These are phyloP conservation scores for Mycena vitilis DNA, from an alignment of 768 basidiomycete species.

Conservation along the genomic window DNA sequence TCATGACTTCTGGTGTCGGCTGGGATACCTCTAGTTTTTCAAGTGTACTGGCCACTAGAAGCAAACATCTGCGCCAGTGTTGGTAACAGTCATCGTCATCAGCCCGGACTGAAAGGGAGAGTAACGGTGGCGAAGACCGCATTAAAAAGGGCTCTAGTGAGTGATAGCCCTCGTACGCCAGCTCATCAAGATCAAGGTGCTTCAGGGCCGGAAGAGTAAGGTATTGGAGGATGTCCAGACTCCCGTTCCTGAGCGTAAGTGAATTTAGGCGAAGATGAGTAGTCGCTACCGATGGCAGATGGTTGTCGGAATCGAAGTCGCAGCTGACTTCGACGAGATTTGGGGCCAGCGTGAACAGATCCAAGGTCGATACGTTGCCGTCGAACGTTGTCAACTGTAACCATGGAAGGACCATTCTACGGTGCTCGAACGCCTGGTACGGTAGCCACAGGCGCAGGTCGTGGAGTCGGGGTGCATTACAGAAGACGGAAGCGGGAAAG, in stretches of 20 bases:
- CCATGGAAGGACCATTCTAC: not conserved
- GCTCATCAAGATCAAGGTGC: not conserved
- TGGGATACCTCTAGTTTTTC: not conserved
- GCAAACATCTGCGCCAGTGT: not conserved
- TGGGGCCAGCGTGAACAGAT: not conserved
- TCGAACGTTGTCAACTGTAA: conserved; percentile 16
- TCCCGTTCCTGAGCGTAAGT: not conserved
- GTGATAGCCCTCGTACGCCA: not conserved
- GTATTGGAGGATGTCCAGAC: not conserved
- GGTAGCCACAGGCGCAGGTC: not conserved
- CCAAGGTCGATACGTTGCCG: not conserved
- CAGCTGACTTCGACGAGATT: not conserved
- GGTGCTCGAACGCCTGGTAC: too few relatives aligned
- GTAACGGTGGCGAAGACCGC: conserved; percentile 3
- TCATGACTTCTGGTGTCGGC: not conserved
- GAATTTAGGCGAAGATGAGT: not conserved
- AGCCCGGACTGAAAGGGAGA: not conserved
- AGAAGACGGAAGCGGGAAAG: not conserved
- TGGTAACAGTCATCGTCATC: too few relatives aligned
- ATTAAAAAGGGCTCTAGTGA: not conserved
- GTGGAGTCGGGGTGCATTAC: not conserved
- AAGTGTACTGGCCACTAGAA: not conserved
- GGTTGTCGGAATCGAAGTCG: not conserved
- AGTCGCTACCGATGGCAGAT: too few relatives aligned
- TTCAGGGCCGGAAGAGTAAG: not conserved